A percentile compares a stretch with the other conserved stretches of the same genome.
Evolutionary conservation across 495 filamentous ascomycete genomes (phyloP).

Genomic region (Podospora conica): DNA sequence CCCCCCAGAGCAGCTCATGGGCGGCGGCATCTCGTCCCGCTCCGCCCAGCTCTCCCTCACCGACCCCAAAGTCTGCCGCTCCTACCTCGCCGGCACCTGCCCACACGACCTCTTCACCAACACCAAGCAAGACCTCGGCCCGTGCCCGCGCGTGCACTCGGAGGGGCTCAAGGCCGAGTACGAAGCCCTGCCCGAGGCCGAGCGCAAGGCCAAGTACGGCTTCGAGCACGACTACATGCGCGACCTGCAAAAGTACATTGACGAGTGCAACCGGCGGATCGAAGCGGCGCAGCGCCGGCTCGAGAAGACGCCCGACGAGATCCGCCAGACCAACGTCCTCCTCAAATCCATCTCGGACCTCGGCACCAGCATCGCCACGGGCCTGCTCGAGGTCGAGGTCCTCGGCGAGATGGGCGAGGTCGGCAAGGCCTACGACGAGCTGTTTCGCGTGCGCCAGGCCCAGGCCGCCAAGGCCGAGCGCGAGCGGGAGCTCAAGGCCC

Average conservation of each 20-base stretch:
- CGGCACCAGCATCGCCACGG: slow-evolving; percentile 69
- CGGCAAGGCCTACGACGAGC: slow-evolving; percentile 73
- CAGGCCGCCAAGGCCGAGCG: slow-evolving; percentile 77
- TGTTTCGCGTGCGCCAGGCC: slow-evolving; percentile 72
- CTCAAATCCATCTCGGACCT: slow-evolving; percentile 86
- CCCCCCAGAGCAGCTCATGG: slow-evolving; percentile 68
- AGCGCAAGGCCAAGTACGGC: slow-evolving; percentile 65
- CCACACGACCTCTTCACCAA: slow-evolving; percentile 99
- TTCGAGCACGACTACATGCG: slow-evolving; percentile 96
- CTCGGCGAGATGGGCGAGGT: slow-evolving; percentile 79
- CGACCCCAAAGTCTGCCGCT: slow-evolving; percentile 91
- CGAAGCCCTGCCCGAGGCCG: slow-evolving; percentile 56
- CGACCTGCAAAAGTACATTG: slow-evolving; percentile 92
- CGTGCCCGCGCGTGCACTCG: slow-evolving; percentile 84
- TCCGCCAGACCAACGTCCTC: slow-evolving; percentile 88
- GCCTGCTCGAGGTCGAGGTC: slow-evolving; percentile 76
- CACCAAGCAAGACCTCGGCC: slow-evolving; percentile 94
- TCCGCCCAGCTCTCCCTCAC: slow-evolving; percentile 77
- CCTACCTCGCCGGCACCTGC: slow-evolving; percentile 88
- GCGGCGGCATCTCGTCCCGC: slow-evolving; percentile 61
- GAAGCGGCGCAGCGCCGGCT: slow-evolving; percentile 81
- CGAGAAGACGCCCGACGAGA: slow-evolving; percentile 98
- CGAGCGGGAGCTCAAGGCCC: slow-evolving; percentile 85
- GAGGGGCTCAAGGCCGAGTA: slow-evolving; percentile 86
- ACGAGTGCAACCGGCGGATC: slow-evolving; percentile 93